phyloP scores from a whole-genome alignment of 371 early-diverging fungal genomes.

The Rhizopus stolonifer region DNA sequence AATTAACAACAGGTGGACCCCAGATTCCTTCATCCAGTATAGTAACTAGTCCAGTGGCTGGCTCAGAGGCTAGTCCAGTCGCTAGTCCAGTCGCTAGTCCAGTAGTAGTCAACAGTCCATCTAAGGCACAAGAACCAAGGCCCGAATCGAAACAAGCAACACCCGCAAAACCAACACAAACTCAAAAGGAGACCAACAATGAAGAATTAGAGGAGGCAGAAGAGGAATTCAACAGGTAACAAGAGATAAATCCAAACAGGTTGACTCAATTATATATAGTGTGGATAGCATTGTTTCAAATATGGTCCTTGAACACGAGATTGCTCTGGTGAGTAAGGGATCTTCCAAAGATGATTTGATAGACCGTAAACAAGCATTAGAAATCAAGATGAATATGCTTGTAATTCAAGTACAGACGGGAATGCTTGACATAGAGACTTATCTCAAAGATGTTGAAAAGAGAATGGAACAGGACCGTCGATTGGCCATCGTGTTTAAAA shows the following conservation, averaged over 20 bases:
- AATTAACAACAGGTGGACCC: conserved; percentile 25
- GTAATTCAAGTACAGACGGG: conserved; percentile 79
- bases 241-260: not conserved
- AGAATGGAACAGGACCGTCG: conserved; percentile 65
- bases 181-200: conserved; percentile 6
- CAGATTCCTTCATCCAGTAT: not conserved
- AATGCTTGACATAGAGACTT: conserved; percentile 70
- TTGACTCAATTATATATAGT: conserved; percentile 31
- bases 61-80: no score
- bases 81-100: not conserved
- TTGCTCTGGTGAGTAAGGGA: conserved; percentile 43
- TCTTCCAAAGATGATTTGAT: conserved; percentile 60
- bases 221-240: conserved; percentile 51
- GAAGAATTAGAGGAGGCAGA: conserved; percentile 48
- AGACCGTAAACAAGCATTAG: conserved; percentile 66
- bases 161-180: not conserved
- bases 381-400: conserved; percentile 82
- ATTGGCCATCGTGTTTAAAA: conserved; percentile 72
- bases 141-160: not conserved
- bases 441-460: conserved; percentile 55
- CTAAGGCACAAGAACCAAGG: not conserved
- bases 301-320: conserved; percentile 77
- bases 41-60: not conserved
- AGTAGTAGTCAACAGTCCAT: no score
- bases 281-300: conserved; percentile 76